A percentile compares a stretch with the other conserved stretches of the same genome.
Conservation (phyloP, 306 rosid genomes). For the Cucumis hystrix region DNA sequence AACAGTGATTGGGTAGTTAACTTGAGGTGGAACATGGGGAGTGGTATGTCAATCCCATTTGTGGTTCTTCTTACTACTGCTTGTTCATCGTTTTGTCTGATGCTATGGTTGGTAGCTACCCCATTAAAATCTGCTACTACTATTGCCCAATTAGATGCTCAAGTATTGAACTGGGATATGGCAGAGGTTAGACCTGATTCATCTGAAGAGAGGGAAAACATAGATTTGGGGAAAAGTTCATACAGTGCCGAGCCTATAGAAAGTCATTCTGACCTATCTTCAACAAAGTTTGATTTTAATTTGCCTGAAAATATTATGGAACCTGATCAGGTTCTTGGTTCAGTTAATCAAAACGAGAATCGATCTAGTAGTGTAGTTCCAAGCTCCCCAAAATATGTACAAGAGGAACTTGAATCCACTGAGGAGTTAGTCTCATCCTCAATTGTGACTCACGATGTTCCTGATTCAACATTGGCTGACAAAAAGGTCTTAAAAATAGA, state of each 20-base stretch:
- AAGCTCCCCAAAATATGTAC: constrained; percentile 13
- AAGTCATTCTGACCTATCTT: constrained; percentile 27
- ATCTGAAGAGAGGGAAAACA: constrained; percentile 12
- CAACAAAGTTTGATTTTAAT: constrained; percentile 21
- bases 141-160: constrained; percentile 33
- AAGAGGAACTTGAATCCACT: constrained; percentile 24
- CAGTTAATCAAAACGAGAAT: constrained; percentile 28
- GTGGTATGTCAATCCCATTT: constrained; percentile 42
- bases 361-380: constrained; percentile 22
- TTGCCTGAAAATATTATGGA: constrained; percentile 43
- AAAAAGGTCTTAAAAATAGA: constrained; percentile 16
- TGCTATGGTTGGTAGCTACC: constrained; percentile 85
- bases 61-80: constrained; percentile 36
- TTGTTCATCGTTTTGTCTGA: constrained; percentile 46
- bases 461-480: constrained; percentile 24
- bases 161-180: constrained; percentile 36
- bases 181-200: constrained; percentile 22
- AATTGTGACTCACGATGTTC: constrained; percentile 25
- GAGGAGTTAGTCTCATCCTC: constrained; percentile 31
- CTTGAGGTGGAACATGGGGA: constrained; percentile 60
- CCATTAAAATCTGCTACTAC: constrained; percentile 80
- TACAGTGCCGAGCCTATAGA: constrained; percentile 33
- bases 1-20: constrained; percentile 72
- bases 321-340: constrained; percentile 32
- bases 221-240: constrained; percentile 24